Base-by-base conservation (phyloP, 345 rosid genomes). In the Syzygium aqueum region DNA sequence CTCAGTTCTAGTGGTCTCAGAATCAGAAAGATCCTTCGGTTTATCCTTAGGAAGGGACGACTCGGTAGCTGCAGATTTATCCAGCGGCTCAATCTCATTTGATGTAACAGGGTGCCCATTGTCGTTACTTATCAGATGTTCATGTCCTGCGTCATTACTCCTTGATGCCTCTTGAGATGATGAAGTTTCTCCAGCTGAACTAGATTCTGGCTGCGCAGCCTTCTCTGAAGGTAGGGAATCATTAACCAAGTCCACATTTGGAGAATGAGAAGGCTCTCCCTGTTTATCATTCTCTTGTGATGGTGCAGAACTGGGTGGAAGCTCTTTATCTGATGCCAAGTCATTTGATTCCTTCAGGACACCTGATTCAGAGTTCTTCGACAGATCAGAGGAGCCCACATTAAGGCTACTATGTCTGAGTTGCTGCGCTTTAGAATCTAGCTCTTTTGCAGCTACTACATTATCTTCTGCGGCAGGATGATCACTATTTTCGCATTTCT, bases 401-500 rank as follows among this genome's bases (percentile, higher is more conserved):
- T 91, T 88, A 86, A 92, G 84, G 61, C 89, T 89, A 85, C 90
- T 84, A 87, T 89, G 89, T 86, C 87, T 90, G 77, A 78, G 91
- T 87, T 89, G 87, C 37, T 78, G 61, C 17, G 23, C 37, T 27
- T 52, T 30, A 17, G 85, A 85, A 49, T 57, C 85, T 61, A 40
- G 28, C 57, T 85, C 85, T 78, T 85, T 57, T 28, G 57, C 65
- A 27, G 85, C 83, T 78, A 46, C 77, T 9, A 14, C 78, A 17
- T 16, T 52, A 88, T 93, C 94, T 88, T 90, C 93, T 77, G 93
- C 77, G 91, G 90, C 87, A 84, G 91, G 91, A 85, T 86, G 92
- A 89, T 88, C 91, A 85, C 23, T 67, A 86, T 87, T 91, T 86
- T 91, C 89, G 54, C 90, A 88, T 80, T 84, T 86, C 30, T 84